Conservation (phyloP, 331 rosid species). For the Prunus yedoensis region DNA sequence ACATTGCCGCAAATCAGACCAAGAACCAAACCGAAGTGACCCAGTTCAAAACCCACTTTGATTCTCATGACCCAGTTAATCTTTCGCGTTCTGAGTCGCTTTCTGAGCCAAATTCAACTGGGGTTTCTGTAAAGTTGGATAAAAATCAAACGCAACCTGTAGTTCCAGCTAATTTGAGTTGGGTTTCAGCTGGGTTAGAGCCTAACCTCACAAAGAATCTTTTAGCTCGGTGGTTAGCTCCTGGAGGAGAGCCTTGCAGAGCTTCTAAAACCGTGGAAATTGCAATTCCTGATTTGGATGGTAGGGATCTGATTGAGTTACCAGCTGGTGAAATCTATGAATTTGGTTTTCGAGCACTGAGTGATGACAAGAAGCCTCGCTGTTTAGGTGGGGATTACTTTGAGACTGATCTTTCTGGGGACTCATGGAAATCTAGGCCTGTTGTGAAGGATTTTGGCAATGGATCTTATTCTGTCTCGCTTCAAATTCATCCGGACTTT, state of each 20-base stretch:
- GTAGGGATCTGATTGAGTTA: conserved; percentile 39
- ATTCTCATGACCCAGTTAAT: conserved; percentile 22
- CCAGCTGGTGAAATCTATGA: conserved; percentile 75
- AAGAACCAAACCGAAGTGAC: conserved; percentile 34
- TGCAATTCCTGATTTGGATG: conserved; percentile 59
- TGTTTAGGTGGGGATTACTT: conserved; percentile 94
- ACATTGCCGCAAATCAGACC: conserved; percentile 25
- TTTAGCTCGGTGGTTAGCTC: conserved; percentile 62
- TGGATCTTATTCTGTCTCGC: conserved; percentile 69
- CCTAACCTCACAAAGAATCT: conserved; percentile 59
- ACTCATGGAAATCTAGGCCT: conserved; percentile 85
- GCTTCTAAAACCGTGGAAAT: conserved; percentile 58
- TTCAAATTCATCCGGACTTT: conserved; percentile 83
- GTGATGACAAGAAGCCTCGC: conserved; percentile 63
- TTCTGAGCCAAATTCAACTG: conserved; percentile 28
- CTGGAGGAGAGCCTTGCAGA: conserved; percentile 75
- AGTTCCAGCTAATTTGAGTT: conserved; percentile 27
- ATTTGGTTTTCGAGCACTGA: conserved; percentile 63
- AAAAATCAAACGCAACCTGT: conserved; percentile 8
- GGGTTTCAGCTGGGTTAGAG: conserved; percentile 71
- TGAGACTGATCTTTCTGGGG: conserved; percentile 84
- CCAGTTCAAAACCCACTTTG: conserved; percentile 26
- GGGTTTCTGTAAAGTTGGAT: conserved; percentile 18
- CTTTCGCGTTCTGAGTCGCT: conserved; percentile 22
- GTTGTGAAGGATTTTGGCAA: conserved; percentile 71